Conservation (phyloP, 2,329 filamentous ascomycete genomes). For the Colletotrichum cereale region DNA sequence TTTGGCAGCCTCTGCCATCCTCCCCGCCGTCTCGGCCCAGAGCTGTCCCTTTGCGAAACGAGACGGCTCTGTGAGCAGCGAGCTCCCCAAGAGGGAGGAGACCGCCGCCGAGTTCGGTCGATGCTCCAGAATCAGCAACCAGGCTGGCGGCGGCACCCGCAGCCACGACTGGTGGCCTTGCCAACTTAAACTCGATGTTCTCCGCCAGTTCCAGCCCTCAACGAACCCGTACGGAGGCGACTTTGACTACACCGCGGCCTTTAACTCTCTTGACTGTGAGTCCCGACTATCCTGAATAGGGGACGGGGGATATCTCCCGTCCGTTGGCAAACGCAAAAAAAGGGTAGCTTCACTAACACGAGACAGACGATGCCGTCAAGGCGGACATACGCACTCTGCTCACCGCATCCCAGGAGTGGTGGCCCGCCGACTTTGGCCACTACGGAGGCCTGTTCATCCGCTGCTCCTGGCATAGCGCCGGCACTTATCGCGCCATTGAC, state of each 20-base stretch:
- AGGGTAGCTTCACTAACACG: not conserved
- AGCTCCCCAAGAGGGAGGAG: conserved; percentile 29
- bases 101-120: conserved; percentile 23
- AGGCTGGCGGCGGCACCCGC: conserved; percentile 73
- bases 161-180: conserved; percentile 83
- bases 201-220: conserved; percentile 76
- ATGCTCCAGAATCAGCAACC: conserved; percentile 48
- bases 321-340: too few relatives aligned
- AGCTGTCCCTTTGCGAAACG: conserved; percentile 37
- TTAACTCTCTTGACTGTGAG: conserved; percentile 75
- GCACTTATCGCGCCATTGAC: conserved; percentile 81
- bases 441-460: conserved; percentile 85
- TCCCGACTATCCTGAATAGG: not conserved
- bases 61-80: conserved; percentile 26
- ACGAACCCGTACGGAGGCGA: conserved; percentile 74
- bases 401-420: conserved; percentile 85
- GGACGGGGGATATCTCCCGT: too few relatives aligned
- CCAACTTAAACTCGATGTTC: conserved; percentile 75
- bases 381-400: conserved; percentile 78
- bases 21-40: conserved; percentile 24
- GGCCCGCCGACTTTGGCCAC: conserved; percentile 86
- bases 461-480: conserved; percentile 85
- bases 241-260: conserved; percentile 80
- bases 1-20: conserved; percentile 27
- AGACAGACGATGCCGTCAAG: conserved; percentile 71